Evolutionary conservation across 163 green algal species (phyloP), one percentile per base, ranked within the genome.

Genomic region (Coccomyxa subellipsoidea): DNA sequence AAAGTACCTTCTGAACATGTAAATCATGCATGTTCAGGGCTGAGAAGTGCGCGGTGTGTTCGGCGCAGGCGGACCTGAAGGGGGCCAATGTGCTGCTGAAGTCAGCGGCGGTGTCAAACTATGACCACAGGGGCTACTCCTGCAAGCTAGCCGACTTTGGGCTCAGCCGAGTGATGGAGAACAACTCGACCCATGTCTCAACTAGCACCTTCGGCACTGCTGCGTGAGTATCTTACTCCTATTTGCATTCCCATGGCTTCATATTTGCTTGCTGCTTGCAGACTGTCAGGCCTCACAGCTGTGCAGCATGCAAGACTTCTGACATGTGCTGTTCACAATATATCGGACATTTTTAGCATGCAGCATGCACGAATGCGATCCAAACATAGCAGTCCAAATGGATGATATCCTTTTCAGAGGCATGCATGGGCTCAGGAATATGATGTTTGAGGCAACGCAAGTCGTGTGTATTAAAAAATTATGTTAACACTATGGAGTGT

Each of bases 131-230:
- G 15, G 79, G 79, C 38, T 83, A 66, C 66, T 34, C 66, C 21
- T 73, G 66, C 66, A 73, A 81, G 77, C 54, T 82, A 54, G 66
- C 59, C 15, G 78, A 82, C 37, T 82, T 82, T 78, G 78, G 78
- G 21, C 78, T 82, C 54, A 69, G 32, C 15, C 54, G 78, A 10
- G 39, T 84, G 54, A 40, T 87, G 66, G 83, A 84, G 32, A 23
- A 36, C 72, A 38, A 76, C 36, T 76, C 72, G 10, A 87, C 79
- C n/a, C 81, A 85, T 47, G 78, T 87, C 38, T 80, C 69, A 32
- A 87, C 84, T n/a, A 38, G 81, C 34, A 87, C 80, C 32, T 83
- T 83, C 15, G 83, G 85, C 69, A 89, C 79, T 39, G 72, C 86
- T 25, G 47, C 71, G 27, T 73, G 66, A 73, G 66, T 34, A 12